These are phyloP conservation scores for Bipolaris oryzae DNA, from an alignment of 2,329 filamentous ascomycete species.

Conservation along the genomic window DNA sequence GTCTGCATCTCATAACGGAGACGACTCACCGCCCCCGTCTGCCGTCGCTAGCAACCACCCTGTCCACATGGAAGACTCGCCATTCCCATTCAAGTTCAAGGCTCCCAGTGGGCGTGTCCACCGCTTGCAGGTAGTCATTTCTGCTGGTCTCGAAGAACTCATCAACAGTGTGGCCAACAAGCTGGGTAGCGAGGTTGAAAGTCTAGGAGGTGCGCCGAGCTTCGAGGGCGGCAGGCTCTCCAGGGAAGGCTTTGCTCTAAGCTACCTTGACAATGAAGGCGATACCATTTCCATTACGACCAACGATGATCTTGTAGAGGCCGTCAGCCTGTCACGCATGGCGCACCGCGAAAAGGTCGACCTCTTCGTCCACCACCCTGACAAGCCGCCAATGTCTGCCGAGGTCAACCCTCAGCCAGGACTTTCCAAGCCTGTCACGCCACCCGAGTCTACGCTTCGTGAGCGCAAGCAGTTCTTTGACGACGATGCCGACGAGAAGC, in stretches of 20 bases:
- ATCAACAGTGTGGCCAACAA: slow-evolving; percentile 80
- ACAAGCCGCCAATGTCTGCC: slow-evolving; percentile 78
- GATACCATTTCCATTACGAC: slow-evolving; percentile 97
- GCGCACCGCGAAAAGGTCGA: slow-evolving; percentile 89
- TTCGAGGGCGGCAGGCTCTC: slow-evolving; percentile 81
- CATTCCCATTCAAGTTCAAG: slow-evolving; percentile 99
- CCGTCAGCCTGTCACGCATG: slow-evolving; percentile 81
- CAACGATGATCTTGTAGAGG: slow-evolving; percentile 89
- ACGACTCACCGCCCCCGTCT: slow-evolving; percentile 75
- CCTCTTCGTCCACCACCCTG: slow-evolving; percentile 92
- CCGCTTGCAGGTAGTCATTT: slow-evolving; percentile 81
- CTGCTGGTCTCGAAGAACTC: slow-evolving; percentile 80
- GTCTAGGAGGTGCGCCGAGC: slow-evolving; percentile 78
- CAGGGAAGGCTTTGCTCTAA: slow-evolving; percentile 82
- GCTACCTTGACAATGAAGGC: slow-evolving; percentile 95
- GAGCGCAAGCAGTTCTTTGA: slow-evolving; percentile 57
- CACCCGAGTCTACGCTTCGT: slow-evolving; percentile 58
- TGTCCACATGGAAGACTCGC: slow-evolving; percentile 66
- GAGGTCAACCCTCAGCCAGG: slow-evolving; percentile 66
- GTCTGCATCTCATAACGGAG: slow-evolving; percentile 89
- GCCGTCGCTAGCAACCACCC: slow-evolving; percentile 63
- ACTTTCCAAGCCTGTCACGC: slow-evolving; percentile 57
- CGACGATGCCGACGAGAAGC: slow-evolving; percentile 62
- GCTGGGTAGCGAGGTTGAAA: slow-evolving; percentile 80
- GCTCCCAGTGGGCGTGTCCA: slow-evolving; percentile 94